Base-by-base conservation (phyloP, 495 filamentous ascomycete genomes). In the Cercophora newfieldiana region DNA sequence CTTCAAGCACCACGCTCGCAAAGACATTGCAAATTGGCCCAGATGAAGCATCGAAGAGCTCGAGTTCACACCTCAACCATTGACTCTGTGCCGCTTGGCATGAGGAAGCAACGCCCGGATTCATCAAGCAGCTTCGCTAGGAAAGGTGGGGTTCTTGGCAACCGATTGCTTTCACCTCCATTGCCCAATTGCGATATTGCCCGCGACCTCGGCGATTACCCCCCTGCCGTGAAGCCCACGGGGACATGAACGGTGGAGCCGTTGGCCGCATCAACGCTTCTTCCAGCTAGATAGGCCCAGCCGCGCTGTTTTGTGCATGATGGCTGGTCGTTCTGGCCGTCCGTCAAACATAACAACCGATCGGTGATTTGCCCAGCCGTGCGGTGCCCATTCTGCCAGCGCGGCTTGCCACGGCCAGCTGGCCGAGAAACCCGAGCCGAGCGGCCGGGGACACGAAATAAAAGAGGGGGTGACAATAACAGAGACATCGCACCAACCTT, bases 401-500 rank as follows among this genome's bases (percentile, higher is more conserved):
- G 22, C 56, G 56, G 56, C 56, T 22, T 37, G 18, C 6, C 29
- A 19, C 18, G 29, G 7, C 18, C 14, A 21, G 56, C 18, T 21
- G 21, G 19, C 29, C 28, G 50, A 54, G 25, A 19, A 28, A 22
- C n/a, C 21, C 1, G 44, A n/a, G 56, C 18, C 18, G 24, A 21
- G 21, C 51, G 48, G 48, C 8, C 22, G 22, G 29, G 6, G 29
- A 64, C 50, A 19, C 29, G 28, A 24, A 18, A 37, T 44, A 26
- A 18, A 22, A 28, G 49, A 25, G 64, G 22, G 18, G 53, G 21
- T 25, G 19, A 47, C 30, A 21, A 56, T 64, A 65, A 53, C 18
- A 69, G 69, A 71, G 54, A 55, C 22, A 48, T 21, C n/a, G 50
- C 29, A 83, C 85, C 68, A 79, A 92, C 91, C 90, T 96, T 96